phyloP scores from a whole-genome alignment of 2,329 filamentous ascomycete species.

The Chaetomium olivaceum region DNA sequence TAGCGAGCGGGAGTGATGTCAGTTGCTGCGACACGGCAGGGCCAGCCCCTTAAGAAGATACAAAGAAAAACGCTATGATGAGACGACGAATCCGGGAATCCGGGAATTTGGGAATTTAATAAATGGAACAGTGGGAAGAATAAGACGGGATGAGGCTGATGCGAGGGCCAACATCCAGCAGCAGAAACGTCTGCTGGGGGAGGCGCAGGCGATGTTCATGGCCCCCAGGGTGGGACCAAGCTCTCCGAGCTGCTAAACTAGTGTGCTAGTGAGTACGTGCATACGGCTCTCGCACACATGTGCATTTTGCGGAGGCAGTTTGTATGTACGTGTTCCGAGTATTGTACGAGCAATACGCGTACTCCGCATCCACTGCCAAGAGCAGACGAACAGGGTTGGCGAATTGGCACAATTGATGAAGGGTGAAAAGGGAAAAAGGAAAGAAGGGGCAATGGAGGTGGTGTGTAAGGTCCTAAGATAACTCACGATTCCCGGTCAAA shows the following conservation, averaged over 20 bases:
- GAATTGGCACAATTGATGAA: slow-evolving; percentile 22
- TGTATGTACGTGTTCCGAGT: neutral
- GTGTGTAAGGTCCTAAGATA: too few species aligned
- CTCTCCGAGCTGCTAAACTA: neutral
- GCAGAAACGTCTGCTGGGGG: slow-evolving; percentile 26
- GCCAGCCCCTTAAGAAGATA: slow-evolving; percentile 13
- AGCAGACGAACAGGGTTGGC: slow-evolving; percentile 17
- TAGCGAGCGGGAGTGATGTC: slow-evolving; percentile 23
- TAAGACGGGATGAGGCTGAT: slow-evolving; percentile 24
- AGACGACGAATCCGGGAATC: slow-evolving; percentile 15
- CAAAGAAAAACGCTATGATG: slow-evolving; percentile 19
- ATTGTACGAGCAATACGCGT: slow-evolving; percentile 17
- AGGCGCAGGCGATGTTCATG: slow-evolving; percentile 27
- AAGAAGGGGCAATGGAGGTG: neutral
- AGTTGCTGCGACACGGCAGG: slow-evolving; percentile 18
- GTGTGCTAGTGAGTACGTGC: neutral
- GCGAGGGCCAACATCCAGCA: slow-evolving; percentile 26
- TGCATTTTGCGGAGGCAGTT: neutral
- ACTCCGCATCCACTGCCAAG: slow-evolving; percentile 15
- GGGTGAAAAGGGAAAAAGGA: slow-evolving; percentile 11
- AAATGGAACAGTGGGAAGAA: neutral
- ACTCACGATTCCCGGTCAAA: slow-evolving; percentile 53
- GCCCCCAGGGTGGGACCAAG: slow-evolving; percentile 15
- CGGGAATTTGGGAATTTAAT: slow-evolving; percentile 1
- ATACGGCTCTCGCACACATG: neutral